Conservation (phyloP, 2,329 filamentous ascomycete genomes). For the Scytalidium lignicola region DNA sequence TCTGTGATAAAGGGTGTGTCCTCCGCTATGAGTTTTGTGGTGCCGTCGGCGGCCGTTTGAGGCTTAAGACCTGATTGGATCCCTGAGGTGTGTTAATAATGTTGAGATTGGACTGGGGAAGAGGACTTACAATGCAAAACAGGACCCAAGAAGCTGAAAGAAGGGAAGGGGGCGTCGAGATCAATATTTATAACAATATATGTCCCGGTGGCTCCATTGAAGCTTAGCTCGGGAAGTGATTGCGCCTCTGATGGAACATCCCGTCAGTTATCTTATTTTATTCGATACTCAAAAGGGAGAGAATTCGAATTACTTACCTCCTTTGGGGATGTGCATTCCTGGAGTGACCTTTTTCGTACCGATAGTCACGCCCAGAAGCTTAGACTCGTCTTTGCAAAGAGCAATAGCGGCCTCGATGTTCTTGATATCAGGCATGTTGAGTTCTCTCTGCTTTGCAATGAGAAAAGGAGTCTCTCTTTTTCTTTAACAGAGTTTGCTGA, state of each 20-base stretch:
- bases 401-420: background rate
- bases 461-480: too few species aligned
- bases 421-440: background rate
- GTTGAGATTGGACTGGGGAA: conserved; percentile 2
- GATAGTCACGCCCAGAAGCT: conserved; percentile 25
- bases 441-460: too few species aligned
- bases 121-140: conserved; percentile 38
- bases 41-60: too few species aligned
- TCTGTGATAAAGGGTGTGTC: too few species aligned
- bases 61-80: too few species aligned
- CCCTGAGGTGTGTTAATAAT: conserved; percentile 22
- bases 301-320: conserved; percentile 15
- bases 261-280: background rate
- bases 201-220: conserved; percentile 10
- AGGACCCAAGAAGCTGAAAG: conserved; percentile 36
- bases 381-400: conserved; percentile 23
- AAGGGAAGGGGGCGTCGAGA: conserved; percentile 42
- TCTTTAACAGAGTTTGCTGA: too few species aligned
- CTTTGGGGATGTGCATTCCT: conserved; percentile 27
- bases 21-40: too few species aligned
- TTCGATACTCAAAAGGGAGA: background rate
- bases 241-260: conserved; percentile 14
- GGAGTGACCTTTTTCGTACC: conserved; percentile 22
- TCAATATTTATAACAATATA: conserved; percentile 40
- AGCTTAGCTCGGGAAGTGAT: conserved; percentile 13